These are phyloP conservation scores for Cryphonectria naterciae DNA, from an alignment of 2,329 filamentous ascomycete species.

Conservation along the genomic window DNA sequence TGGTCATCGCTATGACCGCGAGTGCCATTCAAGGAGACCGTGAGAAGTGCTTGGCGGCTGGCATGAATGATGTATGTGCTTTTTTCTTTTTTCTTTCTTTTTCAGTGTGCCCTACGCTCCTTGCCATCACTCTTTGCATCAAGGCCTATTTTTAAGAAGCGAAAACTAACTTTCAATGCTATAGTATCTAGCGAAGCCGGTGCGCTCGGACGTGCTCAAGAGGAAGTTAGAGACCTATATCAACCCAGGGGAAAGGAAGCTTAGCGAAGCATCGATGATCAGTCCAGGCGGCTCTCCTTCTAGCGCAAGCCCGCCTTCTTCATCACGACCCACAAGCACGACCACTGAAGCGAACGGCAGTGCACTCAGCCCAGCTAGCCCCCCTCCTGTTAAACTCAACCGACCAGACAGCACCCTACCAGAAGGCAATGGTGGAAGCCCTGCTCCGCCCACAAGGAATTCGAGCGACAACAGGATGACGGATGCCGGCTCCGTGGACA, in stretches of 20 bases:
- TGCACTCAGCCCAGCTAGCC: slow-evolving; percentile 13
- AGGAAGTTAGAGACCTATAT: slow-evolving; percentile 72
- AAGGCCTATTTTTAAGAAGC: background rate
- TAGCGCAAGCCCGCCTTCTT: slow-evolving; percentile 30
- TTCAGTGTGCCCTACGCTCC: background rate
- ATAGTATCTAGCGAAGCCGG: slow-evolving; percentile 93
- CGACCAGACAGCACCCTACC: slow-evolving; percentile 33
- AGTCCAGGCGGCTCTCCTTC: slow-evolving; percentile 24
- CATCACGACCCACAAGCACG: background rate
- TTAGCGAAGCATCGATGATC: slow-evolving; percentile 25
- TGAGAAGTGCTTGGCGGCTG: slow-evolving; percentile 92
- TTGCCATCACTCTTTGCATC: background rate
- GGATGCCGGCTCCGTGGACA: slow-evolving; percentile 37
- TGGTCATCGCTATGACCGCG: slow-evolving; percentile 98
- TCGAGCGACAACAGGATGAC: slow-evolving; percentile 42
- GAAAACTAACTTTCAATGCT: slow-evolving; percentile 51
- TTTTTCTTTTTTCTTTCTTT: background rate
- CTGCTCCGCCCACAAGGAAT: slow-evolving; percentile 34
- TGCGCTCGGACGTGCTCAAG: slow-evolving; percentile 85
- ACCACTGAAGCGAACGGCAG: slow-evolving; percentile 30
- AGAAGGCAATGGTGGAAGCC: slow-evolving; percentile 5
- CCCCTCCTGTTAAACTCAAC: slow-evolving; percentile 34
- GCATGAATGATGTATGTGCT: slow-evolving; percentile 60
- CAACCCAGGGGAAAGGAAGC: slow-evolving; percentile 38
- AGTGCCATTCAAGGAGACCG: slow-evolving; percentile 92